phyloP scores from a whole-genome alignment of 768 basidiomycete genomes.

The Auricularia sp. region DNA sequence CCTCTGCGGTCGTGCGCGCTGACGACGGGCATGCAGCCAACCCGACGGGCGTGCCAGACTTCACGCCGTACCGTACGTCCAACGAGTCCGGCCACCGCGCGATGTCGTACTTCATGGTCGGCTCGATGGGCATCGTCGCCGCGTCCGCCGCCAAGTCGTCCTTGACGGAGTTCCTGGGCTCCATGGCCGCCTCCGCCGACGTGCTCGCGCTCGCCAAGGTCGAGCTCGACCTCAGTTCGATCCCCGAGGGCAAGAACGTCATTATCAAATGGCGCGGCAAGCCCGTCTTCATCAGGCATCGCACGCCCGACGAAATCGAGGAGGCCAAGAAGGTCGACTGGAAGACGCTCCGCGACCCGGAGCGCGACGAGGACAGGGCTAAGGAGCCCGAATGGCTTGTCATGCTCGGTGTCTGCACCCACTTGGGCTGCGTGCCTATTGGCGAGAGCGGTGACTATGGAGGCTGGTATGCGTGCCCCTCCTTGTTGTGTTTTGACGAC shows the following conservation, averaged over 20 bases:
- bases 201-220: constrained; percentile 97
- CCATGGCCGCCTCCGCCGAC: constrained; percentile 95
- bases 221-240: constrained; percentile 79
- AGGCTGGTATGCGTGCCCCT: constrained; percentile 66
- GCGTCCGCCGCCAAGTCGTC: constrained; percentile 92
- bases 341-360: constrained; percentile 85
- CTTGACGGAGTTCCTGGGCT: constrained; percentile 87
- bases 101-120: constrained; percentile 83
- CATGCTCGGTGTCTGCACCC: constrained; percentile 91
- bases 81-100: constrained; percentile 60
- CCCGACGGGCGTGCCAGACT: constrained; percentile 80
- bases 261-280: constrained; percentile 99
- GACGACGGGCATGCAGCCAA: constrained; percentile 28
- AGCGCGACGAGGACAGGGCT: constrained; percentile 77
- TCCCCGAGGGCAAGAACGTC: constrained; percentile 96
- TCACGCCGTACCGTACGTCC: constrained; percentile 66
- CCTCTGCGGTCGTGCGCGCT: constrained; percentile 49
- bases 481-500: background rate
- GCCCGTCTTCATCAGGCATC: constrained; percentile 98
- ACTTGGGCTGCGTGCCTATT: constrained; percentile 97
- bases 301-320: constrained; percentile 82
- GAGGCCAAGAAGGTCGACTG: constrained; percentile 82
- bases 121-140: constrained; percentile 84
- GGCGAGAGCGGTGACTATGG: constrained; percentile 95
- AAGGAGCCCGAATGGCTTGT: constrained; percentile 97